A percentile compares a stretch with the other conserved stretches of the same genome.
These are phyloP conservation scores for Aspergillus conjunctus DNA, from an alignment of 495 filamentous ascomycete species.

Conservation along the genomic window DNA sequence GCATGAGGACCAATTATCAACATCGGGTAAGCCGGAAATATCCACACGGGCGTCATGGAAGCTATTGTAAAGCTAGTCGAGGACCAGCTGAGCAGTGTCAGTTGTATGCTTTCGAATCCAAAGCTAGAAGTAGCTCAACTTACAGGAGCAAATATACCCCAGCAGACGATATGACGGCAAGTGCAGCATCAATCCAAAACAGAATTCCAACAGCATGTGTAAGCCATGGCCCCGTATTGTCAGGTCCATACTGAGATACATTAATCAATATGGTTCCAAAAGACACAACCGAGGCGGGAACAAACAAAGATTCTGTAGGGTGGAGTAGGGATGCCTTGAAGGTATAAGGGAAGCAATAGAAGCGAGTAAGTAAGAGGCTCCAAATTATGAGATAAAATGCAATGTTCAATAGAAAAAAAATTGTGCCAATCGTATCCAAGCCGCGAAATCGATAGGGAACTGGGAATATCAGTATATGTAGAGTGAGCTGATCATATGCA, in stretches of 20 bases:
- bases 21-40: constrained; percentile 87
- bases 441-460: constrained; percentile 72
- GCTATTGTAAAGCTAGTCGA: constrained; percentile 78
- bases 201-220: constrained; percentile 59
- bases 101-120: not conserved
- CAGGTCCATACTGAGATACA: constrained; percentile 75
- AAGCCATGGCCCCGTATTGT: constrained; percentile 68
- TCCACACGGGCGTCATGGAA: constrained; percentile 90
- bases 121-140: constrained; percentile 7
- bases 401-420: constrained; percentile 78
- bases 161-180: constrained; percentile 64
- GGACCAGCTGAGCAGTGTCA: constrained; percentile 57
- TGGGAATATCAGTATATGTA: constrained; percentile 29
- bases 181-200: constrained; percentile 72
- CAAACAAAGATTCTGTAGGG: constrained; percentile 78
- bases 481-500: not conserved
- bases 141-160: constrained; percentile 74
- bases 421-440: constrained; percentile 68
- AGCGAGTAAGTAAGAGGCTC: constrained; percentile 66
- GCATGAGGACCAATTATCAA: constrained; percentile 79
- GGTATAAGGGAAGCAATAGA: constrained; percentile 69
- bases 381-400: constrained; percentile 70
- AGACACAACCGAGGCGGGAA: constrained; percentile 70
- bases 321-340: constrained; percentile 73
- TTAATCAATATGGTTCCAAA: constrained; percentile 79